A percentile compares a stretch with the other conserved stretches of the same genome.
These are phyloP conservation scores for Cladorrhinum sp. DNA, from an alignment of 2,329 filamentous ascomycete genomes.

Conservation along the genomic window DNA sequence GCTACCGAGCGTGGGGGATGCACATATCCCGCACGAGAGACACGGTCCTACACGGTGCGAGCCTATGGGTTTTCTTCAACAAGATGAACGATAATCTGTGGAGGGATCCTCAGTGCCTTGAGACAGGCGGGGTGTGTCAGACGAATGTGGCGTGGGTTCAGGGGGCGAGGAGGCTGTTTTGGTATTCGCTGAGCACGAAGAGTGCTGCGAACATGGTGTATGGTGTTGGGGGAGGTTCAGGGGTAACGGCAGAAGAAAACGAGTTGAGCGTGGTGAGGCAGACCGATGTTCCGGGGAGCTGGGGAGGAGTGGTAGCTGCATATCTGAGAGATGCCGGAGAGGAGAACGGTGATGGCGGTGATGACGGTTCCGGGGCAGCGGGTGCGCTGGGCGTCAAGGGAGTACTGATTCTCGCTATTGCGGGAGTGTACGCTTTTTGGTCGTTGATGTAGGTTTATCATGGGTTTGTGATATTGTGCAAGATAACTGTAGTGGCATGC, in stretches of 20 bases:
- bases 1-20: constrained; percentile 29
- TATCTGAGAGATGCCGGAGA: constrained; percentile 26
- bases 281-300: constrained; percentile 28
- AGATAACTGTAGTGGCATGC: neutral
- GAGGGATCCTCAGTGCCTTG: constrained; percentile 25
- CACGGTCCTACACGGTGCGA: constrained; percentile 34
- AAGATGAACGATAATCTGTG: constrained; percentile 28
- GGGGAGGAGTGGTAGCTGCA: constrained; percentile 32
- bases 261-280: constrained; percentile 21
- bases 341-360: neutral
- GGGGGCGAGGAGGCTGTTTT: constrained; percentile 26
- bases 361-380: constrained; percentile 3
- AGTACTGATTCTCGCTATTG: constrained; percentile 2
- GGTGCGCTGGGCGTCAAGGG: neutral
- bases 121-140: constrained; percentile 29
- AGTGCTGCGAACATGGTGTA: constrained; percentile 31
- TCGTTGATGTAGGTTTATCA: neutral
- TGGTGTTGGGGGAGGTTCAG: constrained; percentile 23
- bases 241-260: constrained; percentile 8
- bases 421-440: neutral
- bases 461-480: neutral
- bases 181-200: constrained; percentile 32
- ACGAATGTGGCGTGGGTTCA: constrained; percentile 29
- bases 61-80: constrained; percentile 37
- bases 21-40: constrained; percentile 26